phyloP scores from a whole-genome alignment of 1,139 yeast species.

The Magnusiomyces paraingens region DNA sequence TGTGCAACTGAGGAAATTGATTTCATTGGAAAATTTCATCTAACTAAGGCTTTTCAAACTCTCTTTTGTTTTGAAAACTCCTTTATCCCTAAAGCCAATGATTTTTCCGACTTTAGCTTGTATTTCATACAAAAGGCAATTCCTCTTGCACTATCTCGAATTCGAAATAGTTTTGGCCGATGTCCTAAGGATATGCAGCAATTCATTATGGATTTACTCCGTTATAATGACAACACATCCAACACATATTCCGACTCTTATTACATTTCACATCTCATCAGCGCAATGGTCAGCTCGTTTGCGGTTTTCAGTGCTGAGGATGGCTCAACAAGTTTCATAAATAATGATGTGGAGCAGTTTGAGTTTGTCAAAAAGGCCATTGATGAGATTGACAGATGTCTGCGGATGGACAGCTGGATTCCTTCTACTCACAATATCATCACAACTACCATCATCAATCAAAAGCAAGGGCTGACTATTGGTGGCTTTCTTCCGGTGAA shows the following conservation, averaged over 20 bases:
- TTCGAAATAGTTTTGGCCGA: slow-evolving; percentile 57
- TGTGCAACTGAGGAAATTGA: slow-evolving; percentile 56
- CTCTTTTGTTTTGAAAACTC: slow-evolving; percentile 68
- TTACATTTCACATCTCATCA: slow-evolving; percentile 56
- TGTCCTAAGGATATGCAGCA: slow-evolving; percentile 59
- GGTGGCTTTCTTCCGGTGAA: slow-evolving; percentile 49
- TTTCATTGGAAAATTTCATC: slow-evolving; percentile 66
- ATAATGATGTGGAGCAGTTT: slow-evolving; percentile 26
- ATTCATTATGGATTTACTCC: slow-evolving; percentile 62
- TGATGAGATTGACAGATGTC: slow-evolving; percentile 63
- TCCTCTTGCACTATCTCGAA: slow-evolving; percentile 52
- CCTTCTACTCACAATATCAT: slow-evolving; percentile 64
- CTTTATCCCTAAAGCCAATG: slow-evolving; percentile 68
- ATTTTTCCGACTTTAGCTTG: slow-evolving; percentile 61
- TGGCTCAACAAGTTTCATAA: background rate
- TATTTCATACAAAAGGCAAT: slow-evolving; percentile 68
- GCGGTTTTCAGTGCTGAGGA: slow-evolving; percentile 9
- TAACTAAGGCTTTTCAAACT: slow-evolving; percentile 61
- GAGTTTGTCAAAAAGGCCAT: slow-evolving; percentile 41
- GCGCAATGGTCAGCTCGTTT: slow-evolving; percentile 45
- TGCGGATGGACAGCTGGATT: slow-evolving; percentile 79
- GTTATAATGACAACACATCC: slow-evolving; percentile 79
- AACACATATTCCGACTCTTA: slow-evolving; percentile 71
- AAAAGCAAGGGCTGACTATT: slow-evolving; percentile 54
- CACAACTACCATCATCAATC: slow-evolving; percentile 50